These are phyloP conservation scores for Paramyrothecium sp. DNA, from an alignment of 2,329 filamentous ascomycete species.

Conservation along the genomic window DNA sequence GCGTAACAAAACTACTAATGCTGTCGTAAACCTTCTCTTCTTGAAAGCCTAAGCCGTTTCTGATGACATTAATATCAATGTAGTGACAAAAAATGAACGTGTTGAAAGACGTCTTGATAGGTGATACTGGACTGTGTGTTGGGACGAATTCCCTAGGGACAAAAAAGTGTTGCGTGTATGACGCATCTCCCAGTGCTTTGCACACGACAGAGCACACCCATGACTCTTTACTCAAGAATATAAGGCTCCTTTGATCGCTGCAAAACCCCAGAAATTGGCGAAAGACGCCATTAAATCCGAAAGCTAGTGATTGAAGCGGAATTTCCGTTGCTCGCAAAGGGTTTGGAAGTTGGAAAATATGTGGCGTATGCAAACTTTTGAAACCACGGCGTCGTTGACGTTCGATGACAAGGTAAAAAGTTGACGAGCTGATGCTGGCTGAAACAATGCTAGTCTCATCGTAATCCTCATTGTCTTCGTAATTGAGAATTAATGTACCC, in stretches of 20 bases:
- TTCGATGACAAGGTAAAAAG: too few relatives aligned
- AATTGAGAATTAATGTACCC: too few relatives aligned
- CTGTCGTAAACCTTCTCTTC: too few relatives aligned
- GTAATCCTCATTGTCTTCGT: too few relatives aligned
- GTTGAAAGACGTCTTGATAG: slow-evolving; percentile 18
- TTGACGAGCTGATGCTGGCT: too few relatives aligned
- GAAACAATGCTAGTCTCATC: too few relatives aligned
- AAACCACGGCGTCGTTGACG: too few relatives aligned
- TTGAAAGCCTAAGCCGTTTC: slow-evolving; percentile 13
- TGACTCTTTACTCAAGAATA: slow-evolving; percentile 14
- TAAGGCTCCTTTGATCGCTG: slow-evolving; percentile 5
- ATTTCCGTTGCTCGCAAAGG: neutral
- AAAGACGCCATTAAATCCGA: neutral
- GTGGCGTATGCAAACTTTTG: neutral
- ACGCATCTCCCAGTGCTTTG: neutral
- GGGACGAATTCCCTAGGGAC: slow-evolving; percentile 13
- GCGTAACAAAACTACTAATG: too few relatives aligned
- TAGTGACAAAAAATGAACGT: slow-evolving; percentile 13
- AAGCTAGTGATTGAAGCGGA: neutral
- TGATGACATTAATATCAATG: slow-evolving; percentile 13
- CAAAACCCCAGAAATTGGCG: slow-evolving; percentile 11
- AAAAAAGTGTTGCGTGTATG: slow-evolving; percentile 15
- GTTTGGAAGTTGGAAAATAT: neutral
- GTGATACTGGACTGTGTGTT: slow-evolving; percentile 19
- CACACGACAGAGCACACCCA: slow-evolving; percentile 11